Base-by-base conservation (phyloP, 2,329 filamentous ascomycete species). In the Penicillium sp. region DNA sequence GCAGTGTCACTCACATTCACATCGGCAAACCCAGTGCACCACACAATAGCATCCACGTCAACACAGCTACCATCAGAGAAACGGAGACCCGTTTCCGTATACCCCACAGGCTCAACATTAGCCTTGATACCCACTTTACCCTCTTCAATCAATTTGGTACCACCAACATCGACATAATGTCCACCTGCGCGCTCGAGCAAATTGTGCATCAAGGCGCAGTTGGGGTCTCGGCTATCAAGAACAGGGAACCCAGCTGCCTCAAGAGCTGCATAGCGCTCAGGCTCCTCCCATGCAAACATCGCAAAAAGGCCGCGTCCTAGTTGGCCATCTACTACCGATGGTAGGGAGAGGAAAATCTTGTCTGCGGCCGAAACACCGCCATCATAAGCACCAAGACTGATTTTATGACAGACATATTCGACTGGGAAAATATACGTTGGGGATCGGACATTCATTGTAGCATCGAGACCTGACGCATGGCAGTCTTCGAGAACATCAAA, bases 401-500 rank as follows among this genome's bases (percentile, higher is more conserved):
- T 6, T 27, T 27, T 61, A 10, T 67, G 55, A 26, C 50, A 63
- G 27, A 65, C 23, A 19, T 67, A 67, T 4, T 69, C 65, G 2
- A 62, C 53, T 1, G 68, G 68, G 2, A 68, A 13, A 10, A 70
- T 64, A 43, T 69, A 65, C 9, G 80, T 81, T 3, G 70, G 72
- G 25, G 69, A 73, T 33, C 79, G 75, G 56, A 80, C 78, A 0
- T 80, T 68, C 63, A 81, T 79, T 27, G 78, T 81, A 16, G 76
- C 69, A 25, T 75, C 65, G n/a, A 77, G 65, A 3, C 74, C 74
- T 3, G 75, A 74, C 31, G 74, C 67, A 50, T 74, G 72, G 67
- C 79, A 80, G 63, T 81, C 78, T 60, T 79, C 73, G 1, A 78
- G 75, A 9, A 81, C 74, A 54, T 81, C 79, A 62, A 81, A 79